Conservation (phyloP, 352 stramenopile genomes). For the Lagenidium giganteum region DNA sequence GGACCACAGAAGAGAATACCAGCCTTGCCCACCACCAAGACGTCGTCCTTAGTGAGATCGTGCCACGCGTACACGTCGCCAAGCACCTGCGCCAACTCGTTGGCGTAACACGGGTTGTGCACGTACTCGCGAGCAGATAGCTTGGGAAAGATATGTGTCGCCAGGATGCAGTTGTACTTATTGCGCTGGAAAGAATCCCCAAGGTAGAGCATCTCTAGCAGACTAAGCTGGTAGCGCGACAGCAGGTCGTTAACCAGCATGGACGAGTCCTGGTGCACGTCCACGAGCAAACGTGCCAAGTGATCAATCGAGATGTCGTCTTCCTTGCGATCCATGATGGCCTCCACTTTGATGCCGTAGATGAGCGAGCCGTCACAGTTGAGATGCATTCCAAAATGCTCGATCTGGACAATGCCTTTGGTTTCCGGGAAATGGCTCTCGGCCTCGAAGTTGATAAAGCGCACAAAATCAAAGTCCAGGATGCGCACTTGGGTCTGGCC, state of each 20-base stretch:
- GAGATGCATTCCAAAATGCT: conserved; percentile 93
- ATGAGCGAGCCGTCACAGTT: conserved; percentile 77
- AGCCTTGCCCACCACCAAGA: conserved; percentile 92
- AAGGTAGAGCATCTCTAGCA: conserved; percentile 95
- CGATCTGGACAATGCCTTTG: conserved; percentile 92
- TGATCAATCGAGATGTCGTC: conserved; percentile 97
- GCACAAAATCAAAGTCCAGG: conserved; percentile 96
- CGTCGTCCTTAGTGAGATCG: conserved; percentile 93
- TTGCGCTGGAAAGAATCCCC: conserved; percentile 93
- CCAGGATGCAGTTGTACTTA: conserved; percentile 98
- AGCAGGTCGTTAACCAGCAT: conserved; percentile 95
- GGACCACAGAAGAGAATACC: conserved; percentile 93
- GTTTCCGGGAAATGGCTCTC: conserved; percentile 96
- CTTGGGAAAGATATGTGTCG: conserved; percentile 95
- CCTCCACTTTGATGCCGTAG: conserved; percentile 90
- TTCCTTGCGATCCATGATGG: conserved; percentile 94
- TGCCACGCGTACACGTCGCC: conserved; percentile 92
- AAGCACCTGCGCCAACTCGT: conserved; percentile 94
- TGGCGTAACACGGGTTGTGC: conserved; percentile 91
- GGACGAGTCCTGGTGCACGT: conserved; percentile 95
- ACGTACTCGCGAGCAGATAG: conserved; percentile 95
- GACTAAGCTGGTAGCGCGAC: conserved; percentile 92
- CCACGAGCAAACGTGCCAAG: conserved; percentile 93
- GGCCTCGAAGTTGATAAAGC: conserved; percentile 98
- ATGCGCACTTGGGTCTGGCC: conserved; percentile 95